These are phyloP conservation scores for Diplodia corticola DNA, from an alignment of 2,329 filamentous ascomycete species.

Conservation along the genomic window DNA sequence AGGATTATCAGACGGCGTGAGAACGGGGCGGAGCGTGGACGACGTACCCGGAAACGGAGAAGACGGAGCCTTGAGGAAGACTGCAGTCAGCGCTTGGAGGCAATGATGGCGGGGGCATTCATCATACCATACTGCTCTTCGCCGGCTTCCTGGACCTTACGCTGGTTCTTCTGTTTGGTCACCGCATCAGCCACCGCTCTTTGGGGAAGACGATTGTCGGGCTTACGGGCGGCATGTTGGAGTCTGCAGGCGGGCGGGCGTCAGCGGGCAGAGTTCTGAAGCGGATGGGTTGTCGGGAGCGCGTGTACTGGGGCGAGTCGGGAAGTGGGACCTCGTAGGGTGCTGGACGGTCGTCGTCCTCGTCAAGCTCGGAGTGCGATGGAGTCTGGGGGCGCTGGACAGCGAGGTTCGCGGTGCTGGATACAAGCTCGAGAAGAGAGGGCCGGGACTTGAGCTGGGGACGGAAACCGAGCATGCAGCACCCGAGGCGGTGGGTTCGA, in stretches of 20 bases:
- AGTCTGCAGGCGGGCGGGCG: not conserved
- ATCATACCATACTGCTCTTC: conserved; percentile 59
- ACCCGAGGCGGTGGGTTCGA: conserved; percentile 14
- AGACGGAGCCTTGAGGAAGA: conserved; percentile 57
- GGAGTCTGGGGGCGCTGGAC: conserved; percentile 29
- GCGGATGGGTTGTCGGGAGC: conserved; percentile 24
- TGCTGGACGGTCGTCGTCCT: conserved; percentile 22
- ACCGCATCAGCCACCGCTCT: conserved; percentile 23
- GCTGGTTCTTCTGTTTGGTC: conserved; percentile 43
- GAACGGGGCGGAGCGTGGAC: conserved; percentile 24
- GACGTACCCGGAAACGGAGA: conserved; percentile 66
- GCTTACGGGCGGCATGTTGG: conserved; percentile 38
- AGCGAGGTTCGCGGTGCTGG: conserved; percentile 50
- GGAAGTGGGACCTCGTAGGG: conserved; percentile 31
- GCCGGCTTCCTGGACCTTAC: conserved; percentile 46
- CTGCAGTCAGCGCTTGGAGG: not conserved
- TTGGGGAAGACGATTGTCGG: not conserved
- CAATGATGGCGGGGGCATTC: not conserved
- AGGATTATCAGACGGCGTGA: conserved; percentile 33
- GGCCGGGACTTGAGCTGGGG: conserved; percentile 60
- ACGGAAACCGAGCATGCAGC: conserved; percentile 58
- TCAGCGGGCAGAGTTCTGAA: not conserved
- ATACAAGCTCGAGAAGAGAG: conserved; percentile 63
- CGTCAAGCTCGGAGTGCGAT: conserved; percentile 19
- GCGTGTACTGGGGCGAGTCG: conserved; percentile 31